A percentile compares a stretch with the other conserved stretches of the same genome.
These are phyloP conservation scores for Floccularia luteovirens DNA, from an alignment of 768 basidiomycete species.

Conservation along the genomic window DNA sequence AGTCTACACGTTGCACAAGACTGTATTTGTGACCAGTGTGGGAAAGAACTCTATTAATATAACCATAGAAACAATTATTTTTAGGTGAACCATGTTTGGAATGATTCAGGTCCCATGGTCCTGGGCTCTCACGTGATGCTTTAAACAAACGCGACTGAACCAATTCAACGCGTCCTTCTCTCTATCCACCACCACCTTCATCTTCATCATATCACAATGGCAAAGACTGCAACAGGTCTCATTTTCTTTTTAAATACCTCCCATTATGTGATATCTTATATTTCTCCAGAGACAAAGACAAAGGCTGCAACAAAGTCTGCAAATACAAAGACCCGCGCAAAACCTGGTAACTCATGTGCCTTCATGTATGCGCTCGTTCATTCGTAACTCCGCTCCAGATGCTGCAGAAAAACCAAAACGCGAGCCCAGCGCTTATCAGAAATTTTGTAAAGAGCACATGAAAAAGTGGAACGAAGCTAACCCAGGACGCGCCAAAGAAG, in stretches of 20 bases:
- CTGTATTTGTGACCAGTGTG: too few relatives aligned
- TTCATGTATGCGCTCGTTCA: conserved; percentile 2
- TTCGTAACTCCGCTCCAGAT: conserved; percentile 12
- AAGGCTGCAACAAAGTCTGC: conserved; percentile 51
- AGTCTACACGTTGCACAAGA: too few relatives aligned
- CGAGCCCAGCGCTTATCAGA: conserved; percentile 50
- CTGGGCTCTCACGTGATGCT: conserved; percentile 9
- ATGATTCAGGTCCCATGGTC: too few relatives aligned
- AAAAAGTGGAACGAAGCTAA: conserved; percentile 49
- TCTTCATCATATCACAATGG: conserved; percentile 27
- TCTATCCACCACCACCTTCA: conserved; percentile 7
- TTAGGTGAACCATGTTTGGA: too few relatives aligned
- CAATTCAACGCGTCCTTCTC: conserved; percentile 9
- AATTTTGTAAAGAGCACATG: conserved; percentile 49
- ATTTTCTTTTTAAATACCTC: conserved; percentile 6
- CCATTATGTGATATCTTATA: conserved; percentile 2
- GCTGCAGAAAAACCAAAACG: conserved; percentile 46
- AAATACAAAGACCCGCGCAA: conserved; percentile 30
- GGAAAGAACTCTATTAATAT: too few relatives aligned
- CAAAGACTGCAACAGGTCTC: conserved; percentile 41
- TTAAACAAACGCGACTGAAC: conserved; percentile 11
- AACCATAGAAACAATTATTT: too few relatives aligned
- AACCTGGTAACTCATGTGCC: conserved; percentile 16
- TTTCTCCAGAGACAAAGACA: conserved; percentile 36
- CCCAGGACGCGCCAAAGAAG: conserved; percentile 43